Evolutionary conservation across 108 stramenopile genomes (phyloP).

Genomic region (Cyclostephanos tholiformis): DNA sequence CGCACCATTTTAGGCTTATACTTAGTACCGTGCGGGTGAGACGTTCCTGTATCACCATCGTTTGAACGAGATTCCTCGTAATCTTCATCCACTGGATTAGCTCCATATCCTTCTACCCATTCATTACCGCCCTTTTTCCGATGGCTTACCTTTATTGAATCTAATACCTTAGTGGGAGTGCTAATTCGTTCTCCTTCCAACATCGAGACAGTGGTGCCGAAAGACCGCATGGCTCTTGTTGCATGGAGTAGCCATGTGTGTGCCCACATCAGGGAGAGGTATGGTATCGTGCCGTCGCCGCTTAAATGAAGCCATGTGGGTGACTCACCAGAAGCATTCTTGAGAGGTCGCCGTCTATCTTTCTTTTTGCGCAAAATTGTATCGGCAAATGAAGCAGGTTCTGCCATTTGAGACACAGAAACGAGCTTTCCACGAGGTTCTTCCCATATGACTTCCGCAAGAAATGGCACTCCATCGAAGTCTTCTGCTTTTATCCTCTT

Average conservation of each 20-base stretch:
- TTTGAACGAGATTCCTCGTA: conserved; percentile 32
- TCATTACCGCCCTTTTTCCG: conserved; percentile 76
- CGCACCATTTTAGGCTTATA: conserved; percentile 86
- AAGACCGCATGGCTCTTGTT: conserved; percentile 64
- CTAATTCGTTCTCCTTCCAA: conserved; percentile 51
- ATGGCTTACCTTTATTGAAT: conserved; percentile 72
- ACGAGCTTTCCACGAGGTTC: conserved; percentile 55
- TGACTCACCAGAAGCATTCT: conserved; percentile 24
- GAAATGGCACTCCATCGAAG: conserved; percentile 37
- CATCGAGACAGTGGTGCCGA: conserved; percentile 31
- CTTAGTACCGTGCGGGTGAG: conserved; percentile 84
- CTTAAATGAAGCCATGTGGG: conserved; percentile 51
- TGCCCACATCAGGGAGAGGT: conserved; percentile 65
- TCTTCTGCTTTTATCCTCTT: conserved; percentile 2
- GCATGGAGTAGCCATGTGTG: conserved; percentile 90
- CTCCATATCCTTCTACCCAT: conserved; percentile 75
- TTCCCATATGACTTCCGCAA: conserved; percentile 71
- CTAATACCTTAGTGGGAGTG: conserved; percentile 61
- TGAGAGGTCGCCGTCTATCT: conserved; percentile 40
- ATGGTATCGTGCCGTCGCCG: conserved; percentile 90
- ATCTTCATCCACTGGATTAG: conserved; percentile 42
- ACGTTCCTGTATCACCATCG: conserved; percentile 66
- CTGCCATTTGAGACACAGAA: conserved; percentile 30
- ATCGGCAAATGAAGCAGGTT: conserved; percentile 40
- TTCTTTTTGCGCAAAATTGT: conserved; percentile 64